Evolutionary conservation across 805 yeast genomes (phyloP), one percentile per base, ranked within the genome.

Genomic region (Pichia kluyveri): DNA sequence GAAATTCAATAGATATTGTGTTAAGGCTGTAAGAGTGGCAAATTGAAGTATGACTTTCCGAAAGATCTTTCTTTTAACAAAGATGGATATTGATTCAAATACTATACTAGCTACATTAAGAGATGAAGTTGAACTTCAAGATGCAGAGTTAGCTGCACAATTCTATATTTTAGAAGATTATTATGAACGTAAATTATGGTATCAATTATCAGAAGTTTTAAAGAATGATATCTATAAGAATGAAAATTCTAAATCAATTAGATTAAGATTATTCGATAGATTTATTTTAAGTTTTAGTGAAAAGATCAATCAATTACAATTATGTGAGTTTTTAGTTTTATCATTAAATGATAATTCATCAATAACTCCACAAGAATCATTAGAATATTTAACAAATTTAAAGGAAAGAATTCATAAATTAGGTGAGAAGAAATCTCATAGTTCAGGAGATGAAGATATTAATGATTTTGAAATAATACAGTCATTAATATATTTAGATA

Each of bases 131-230:
- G 86, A 83, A 50, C 69, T 77, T 4, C 58, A 56, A 4, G 60
- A 60, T 44, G 41, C 55, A 1, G 87, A 82, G 38, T 70, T 89
- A 45, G 70, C 79, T 10, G 76, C 80, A 30, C 63, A 73, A 8
- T 75, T 84, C 57, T 82, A 78, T 60, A 76, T 78, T 46, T 76
- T 91, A 61, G 97, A 90, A 60, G 96, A 88, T 58, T 71, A 73
- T 49, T 85, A 87, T 68, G 96, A 89, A 60, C 74, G 96, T 56
- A 89, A 88, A 65, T 75, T 91, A 62, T 93, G 97, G 97, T 95
- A 84, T 69, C 98, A 93, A 70, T 75, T 93, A 61, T 86, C 96
- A 2, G 77, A 78, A 51, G 67, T 78, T 8, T 70, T 93, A 49
- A 67, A 69, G 6, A 70, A 69, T 36, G 75, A 73, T 52, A 76